Percentiles rank a stretch among this genome's conserved stretches.
phyloP scores from a whole-genome alignment of 305 asterid genomes.

The Fraxinus velutina region DNA sequence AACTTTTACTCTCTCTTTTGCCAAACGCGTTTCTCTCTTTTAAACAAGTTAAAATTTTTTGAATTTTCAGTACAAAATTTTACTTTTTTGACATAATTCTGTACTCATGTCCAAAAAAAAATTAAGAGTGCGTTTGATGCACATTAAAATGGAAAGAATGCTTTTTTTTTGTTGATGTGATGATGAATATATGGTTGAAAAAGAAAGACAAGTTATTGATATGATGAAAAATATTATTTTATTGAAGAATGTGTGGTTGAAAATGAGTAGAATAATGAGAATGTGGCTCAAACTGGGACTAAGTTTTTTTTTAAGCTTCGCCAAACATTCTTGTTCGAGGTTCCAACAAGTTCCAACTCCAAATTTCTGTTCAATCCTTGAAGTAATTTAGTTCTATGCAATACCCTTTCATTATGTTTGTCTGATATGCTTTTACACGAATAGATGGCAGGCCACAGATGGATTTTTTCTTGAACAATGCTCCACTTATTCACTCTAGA shows the following conservation, averaged over 20 bases:
- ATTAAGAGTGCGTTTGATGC: too few relatives aligned
- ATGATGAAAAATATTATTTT: too few relatives aligned
- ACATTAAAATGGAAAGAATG: too few relatives aligned
- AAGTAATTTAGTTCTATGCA: neutral
- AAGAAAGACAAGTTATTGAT: too few relatives aligned
- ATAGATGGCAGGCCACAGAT: slow-evolving; percentile 58
- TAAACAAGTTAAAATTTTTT: neutral
- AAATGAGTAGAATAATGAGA: too few relatives aligned
- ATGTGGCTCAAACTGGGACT: too few relatives aligned
- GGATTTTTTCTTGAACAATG: slow-evolving; percentile 49
- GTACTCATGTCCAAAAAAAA: neutral
- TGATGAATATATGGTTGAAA: too few relatives aligned
- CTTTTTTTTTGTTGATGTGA: too few relatives aligned
- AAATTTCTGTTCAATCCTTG: neutral
- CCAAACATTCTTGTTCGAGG: neutral
- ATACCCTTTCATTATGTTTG: neutral
- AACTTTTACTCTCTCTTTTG: neutral
- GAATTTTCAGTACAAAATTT: neutral
- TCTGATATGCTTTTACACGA: slow-evolving; percentile 14
- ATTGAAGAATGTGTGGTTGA: too few relatives aligned
- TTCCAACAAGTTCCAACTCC: neutral
- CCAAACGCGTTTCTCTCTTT: neutral
- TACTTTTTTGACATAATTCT: neutral
- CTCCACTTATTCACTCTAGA: slow-evolving; percentile 33
- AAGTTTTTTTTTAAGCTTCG: neutral